Evolutionary conservation across 305 asterid genomes (phyloP), one percentile per base, ranked within the genome.

Genomic region (Fraxinus velutina): DNA sequence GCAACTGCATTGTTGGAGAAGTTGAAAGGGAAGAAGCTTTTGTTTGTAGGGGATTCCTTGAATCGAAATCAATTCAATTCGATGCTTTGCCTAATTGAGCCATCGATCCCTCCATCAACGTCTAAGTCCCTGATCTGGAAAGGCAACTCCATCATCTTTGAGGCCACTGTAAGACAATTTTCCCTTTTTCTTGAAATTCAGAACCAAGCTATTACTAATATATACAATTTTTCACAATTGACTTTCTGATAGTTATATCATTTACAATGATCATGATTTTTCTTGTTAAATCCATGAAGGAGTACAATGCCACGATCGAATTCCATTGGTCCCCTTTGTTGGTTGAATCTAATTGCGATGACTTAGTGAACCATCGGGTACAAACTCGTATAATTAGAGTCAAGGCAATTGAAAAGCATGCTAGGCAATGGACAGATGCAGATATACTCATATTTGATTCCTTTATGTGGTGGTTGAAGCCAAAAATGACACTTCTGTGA

Each of bases 241-340:
- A 62, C n/a, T 62, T 62, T 21, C 13, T 22, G n/a, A 24, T 64
- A 9, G 27, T 60, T 21, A 2, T 5, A 0, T 60, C 70, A 2
- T 60, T 21, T 60, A 60, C 4, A 21, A 6, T 21, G 32, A 9
- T 19, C 32, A 21, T 10, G 73, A 66, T 44, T 66, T 62, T 22
- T 66, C 36, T 66, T 66, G 36, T 66, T 10, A 27, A 66, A 27
- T 39, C 17, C 5, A 37, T 85, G 78, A 79, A 94, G 97, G 93
- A 90, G 52, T 91, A 88, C 80, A 92, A 94, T 79, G 90, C 90
- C 1, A 88, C 90, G 0, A 81, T 94, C 1, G 96, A 85, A 79
- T 94, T 91, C 84, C 90, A 92, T 27, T 94, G 97, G 98, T 86
- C 94, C 0, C 98, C 98, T 0, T 80, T 88, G 6, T 86, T 94